These are phyloP conservation scores for Fusarium irregulare DNA, from an alignment of 2,329 filamentous ascomycete genomes.

Conservation along the genomic window DNA sequence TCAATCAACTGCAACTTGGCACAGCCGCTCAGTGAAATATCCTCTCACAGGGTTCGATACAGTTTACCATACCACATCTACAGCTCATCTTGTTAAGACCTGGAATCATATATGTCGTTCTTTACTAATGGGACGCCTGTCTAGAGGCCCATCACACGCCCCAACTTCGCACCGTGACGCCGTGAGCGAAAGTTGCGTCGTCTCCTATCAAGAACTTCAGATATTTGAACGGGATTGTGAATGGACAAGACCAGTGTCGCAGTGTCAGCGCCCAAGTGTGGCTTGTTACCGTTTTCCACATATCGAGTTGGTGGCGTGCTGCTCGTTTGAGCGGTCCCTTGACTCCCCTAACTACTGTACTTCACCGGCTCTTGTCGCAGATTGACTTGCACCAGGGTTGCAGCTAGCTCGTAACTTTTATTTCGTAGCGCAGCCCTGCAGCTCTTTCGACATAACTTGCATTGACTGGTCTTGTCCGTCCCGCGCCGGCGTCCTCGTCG, in stretches of 20 bases:
- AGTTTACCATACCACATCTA: conserved; percentile 8
- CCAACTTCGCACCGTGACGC: conserved; percentile 22
- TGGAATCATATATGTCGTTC: background rate
- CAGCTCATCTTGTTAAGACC: conserved; percentile 3
- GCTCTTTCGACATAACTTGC: conserved; percentile 26
- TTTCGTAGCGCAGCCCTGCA: conserved; percentile 39
- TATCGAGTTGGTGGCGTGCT: conserved; percentile 36
- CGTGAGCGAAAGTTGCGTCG: conserved; percentile 26
- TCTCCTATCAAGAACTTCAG: conserved; percentile 18
- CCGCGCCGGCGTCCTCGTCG: conserved; percentile 26
- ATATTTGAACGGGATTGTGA: conserved; percentile 20
- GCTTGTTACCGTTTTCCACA: conserved; percentile 33
- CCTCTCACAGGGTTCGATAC: conserved; percentile 12
- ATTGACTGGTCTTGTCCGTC: conserved; percentile 31
- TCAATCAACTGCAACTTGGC: conserved; percentile 24
- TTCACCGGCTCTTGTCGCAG: conserved; percentile 31
- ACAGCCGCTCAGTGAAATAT: conserved; percentile 6
- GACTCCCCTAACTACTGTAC: conserved; percentile 14
- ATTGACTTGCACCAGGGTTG: conserved; percentile 28
- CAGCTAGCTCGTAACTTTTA: conserved; percentile 30
- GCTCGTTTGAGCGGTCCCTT: conserved; percentile 18
- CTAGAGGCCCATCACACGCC: conserved; percentile 10
- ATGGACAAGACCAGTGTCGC: conserved; percentile 15
- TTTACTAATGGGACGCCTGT: conserved; percentile 25
- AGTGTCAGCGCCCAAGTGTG: conserved; percentile 28